A percentile compares a stretch with the other conserved stretches of the same genome.
phyloP scores from a whole-genome alignment of 1,284 basidiomycete genomes.

The Trichosporon ovoides region DNA sequence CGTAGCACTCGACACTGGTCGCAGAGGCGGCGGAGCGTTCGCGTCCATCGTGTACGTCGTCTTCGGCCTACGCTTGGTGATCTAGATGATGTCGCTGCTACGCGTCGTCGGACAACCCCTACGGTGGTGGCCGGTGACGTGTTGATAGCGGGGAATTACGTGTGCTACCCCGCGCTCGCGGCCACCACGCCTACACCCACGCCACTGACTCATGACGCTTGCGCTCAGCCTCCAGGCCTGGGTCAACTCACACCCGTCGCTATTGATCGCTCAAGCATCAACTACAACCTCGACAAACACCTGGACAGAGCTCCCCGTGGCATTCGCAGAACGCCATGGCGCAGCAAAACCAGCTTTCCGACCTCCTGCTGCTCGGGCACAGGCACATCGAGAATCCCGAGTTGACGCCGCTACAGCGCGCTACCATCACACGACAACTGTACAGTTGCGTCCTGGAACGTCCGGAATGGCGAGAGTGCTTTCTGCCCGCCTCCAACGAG shows the following conservation, averaged over 20 bases:
- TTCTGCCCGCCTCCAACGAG: conserved; percentile 13
- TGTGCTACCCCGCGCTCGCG: conserved; percentile 13
- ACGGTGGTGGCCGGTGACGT: conserved; percentile 2
- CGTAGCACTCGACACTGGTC: conserved; percentile 35
- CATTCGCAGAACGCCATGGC: conserved; percentile 11
- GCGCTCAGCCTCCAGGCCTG: neutral
- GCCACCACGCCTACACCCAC: neutral
- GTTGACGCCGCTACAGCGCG: conserved; percentile 20
- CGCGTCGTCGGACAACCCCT: neutral
- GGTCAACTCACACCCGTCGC: neutral
- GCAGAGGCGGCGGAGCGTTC: conserved; percentile 34
- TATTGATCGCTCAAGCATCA: neutral
- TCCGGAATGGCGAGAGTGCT: conserved; percentile 27
- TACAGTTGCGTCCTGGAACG: conserved; percentile 32
- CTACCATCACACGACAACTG: conserved; percentile 29
- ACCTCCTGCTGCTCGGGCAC: conserved; percentile 16
- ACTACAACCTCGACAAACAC: neutral
- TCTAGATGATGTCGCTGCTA: neutral
- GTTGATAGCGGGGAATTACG: conserved; percentile 12
- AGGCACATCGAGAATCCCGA: conserved; percentile 17
- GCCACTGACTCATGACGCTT: conserved; percentile 2
- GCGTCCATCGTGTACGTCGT: neutral
- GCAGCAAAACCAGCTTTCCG: conserved; percentile 12
- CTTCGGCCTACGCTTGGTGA: neutral
- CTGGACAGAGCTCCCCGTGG: neutral